phyloP scores from a whole-genome alignment of 108 stramenopile genomes.

The Tribonema minus region DNA sequence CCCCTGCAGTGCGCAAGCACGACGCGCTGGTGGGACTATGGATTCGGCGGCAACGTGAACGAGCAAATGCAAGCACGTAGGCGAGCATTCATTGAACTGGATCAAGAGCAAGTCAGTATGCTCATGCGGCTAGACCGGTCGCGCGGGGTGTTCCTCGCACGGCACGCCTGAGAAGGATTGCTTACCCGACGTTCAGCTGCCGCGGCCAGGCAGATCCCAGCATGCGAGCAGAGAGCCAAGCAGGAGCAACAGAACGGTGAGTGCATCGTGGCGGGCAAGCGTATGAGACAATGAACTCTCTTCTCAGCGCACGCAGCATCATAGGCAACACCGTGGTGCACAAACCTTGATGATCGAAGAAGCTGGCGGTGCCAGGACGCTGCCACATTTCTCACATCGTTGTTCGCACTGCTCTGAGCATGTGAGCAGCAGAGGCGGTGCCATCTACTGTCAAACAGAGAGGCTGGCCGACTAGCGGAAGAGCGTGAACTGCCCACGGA shows the following conservation, averaged over 20 bases:
- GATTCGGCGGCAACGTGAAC: not conserved
- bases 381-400: not conserved
- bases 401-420: not conserved
- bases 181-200: not conserved
- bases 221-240: not conserved
- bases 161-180: not conserved
- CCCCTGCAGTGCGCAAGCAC: conserved; percentile 8
- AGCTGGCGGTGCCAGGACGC: not conserved
- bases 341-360: not conserved
- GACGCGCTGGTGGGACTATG: not conserved
- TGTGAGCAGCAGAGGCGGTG: not conserved
- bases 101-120: not conserved
- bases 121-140: not conserved
- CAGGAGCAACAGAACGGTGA: not conserved
- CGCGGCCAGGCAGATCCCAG: not conserved
- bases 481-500: no score
- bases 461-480: no score
- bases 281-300: no score
- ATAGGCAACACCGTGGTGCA: no score
- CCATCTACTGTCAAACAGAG: no score
- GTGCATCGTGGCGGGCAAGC: not conserved
- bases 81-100: not conserved
- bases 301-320: not conserved
- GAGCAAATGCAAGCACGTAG: not conserved
- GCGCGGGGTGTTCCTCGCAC: no score